Evolutionary conservation across 306 rosid species (phyloP).

Genomic region (Gastrolobium bilobum): DNA sequence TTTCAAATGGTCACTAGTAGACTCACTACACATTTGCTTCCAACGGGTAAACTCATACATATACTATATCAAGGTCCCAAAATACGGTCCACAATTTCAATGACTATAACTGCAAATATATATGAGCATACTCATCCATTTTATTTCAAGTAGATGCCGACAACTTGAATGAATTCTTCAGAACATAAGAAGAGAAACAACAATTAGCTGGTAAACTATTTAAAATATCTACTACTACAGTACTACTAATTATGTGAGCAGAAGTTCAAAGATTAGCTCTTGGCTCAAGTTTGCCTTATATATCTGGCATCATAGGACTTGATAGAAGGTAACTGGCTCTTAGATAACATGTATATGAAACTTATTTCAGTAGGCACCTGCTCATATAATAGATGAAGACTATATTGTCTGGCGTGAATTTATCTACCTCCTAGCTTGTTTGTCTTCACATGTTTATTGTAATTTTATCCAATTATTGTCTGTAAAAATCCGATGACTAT

Average conservation of each 20-base stretch:
- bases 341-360: conserved; percentile 4
- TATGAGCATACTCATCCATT: no score
- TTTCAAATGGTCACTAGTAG: no score
- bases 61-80: no score
- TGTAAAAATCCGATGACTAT: no score
- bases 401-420: conserved; percentile 10
- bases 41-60: no score
- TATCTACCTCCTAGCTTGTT: background rate
- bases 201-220: conserved; percentile 37
- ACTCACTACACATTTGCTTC: no score
- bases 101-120: no score
- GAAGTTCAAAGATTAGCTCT: conserved; percentile 32
- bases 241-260: conserved; percentile 10
- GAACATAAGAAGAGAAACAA: conserved; percentile 43
- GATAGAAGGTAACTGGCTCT: conserved; percentile 33
- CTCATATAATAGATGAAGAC: background rate
- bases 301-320: conserved; percentile 16
- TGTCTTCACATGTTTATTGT: background rate
- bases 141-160: conserved; percentile 92
- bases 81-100: no score
- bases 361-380: conserved; percentile 23
- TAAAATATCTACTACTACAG: no score
- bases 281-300: conserved; percentile 17
- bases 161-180: conserved; percentile 51
- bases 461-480: no score